These are phyloP conservation scores for Acmispon strigosus DNA, from an alignment of 306 rosid genomes.

Conservation along the genomic window DNA sequence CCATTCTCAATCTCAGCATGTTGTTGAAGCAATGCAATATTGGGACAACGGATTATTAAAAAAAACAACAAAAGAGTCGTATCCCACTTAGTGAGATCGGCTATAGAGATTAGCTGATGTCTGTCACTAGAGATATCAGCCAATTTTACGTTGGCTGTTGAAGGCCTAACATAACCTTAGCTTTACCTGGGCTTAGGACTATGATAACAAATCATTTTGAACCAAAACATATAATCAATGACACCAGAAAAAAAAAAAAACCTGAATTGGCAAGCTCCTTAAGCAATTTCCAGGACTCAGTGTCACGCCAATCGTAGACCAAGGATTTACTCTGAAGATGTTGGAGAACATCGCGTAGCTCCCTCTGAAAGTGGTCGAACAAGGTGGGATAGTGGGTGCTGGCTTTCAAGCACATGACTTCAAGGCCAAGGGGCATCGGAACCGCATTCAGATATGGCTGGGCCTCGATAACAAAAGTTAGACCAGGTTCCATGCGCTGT, in stretches of 20 bases:
- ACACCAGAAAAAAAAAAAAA: neutral
- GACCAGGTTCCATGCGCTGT: conserved; percentile 59
- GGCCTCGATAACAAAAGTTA: conserved; percentile 58
- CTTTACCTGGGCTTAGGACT: too few relatives aligned
- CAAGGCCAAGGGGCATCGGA: conserved; percentile 74
- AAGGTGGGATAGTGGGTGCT: conserved; percentile 74
- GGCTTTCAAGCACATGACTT: conserved; percentile 58
- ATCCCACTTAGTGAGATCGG: too few relatives aligned
- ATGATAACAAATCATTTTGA: too few relatives aligned
- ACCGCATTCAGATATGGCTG: conserved; percentile 67
- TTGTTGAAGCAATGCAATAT: neutral
- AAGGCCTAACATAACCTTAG: too few relatives aligned
- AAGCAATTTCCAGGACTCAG: conserved; percentile 68
- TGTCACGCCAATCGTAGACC: conserved; percentile 40
- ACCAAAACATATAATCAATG: too few relatives aligned
- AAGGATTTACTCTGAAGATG: conserved; percentile 32
- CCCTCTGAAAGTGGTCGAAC: conserved; percentile 79
- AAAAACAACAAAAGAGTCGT: too few relatives aligned
- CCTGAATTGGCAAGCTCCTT: conserved; percentile 72
- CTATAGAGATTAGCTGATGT: too few relatives aligned
- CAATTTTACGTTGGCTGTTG: too few relatives aligned
- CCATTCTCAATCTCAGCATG: neutral
- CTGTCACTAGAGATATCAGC: too few relatives aligned
- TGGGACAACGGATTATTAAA: neutral
- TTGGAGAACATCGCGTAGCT: conserved; percentile 65